A percentile compares a stretch with the other conserved stretches of the same genome.
Evolutionary conservation across 441 rosid genomes (phyloP).

Genomic region (Gossypium gossypioides): DNA sequence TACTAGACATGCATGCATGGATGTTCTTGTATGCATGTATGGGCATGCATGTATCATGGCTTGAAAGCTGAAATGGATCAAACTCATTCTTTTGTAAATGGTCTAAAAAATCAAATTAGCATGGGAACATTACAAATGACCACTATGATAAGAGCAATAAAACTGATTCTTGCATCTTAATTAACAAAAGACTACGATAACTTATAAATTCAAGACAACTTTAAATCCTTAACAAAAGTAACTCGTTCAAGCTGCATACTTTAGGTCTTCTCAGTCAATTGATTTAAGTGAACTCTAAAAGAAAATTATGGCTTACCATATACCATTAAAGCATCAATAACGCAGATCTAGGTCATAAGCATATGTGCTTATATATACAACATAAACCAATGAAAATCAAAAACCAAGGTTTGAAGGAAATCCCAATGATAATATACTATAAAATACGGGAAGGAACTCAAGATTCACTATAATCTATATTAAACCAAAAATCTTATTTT

Average conservation of each 20-base stretch:
- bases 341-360: not conserved
- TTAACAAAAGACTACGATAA: not conserved
- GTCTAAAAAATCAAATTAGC: not conserved
- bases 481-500: not conserved
- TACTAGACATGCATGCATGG: not conserved
- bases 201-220: not conserved
- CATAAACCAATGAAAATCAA: not conserved
- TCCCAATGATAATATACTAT: not conserved
- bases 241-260: not conserved
- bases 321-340: not conserved
- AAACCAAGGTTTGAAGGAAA: not conserved
- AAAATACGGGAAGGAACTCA: not conserved
- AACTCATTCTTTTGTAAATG: not conserved
- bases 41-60: not conserved
- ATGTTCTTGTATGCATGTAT: not conserved
- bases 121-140: not conserved
- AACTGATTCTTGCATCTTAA: not conserved
- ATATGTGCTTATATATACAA: not conserved
- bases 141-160: not conserved
- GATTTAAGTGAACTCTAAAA: not conserved
- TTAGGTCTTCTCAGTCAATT: not conserved
- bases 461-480: not conserved
- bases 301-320: not conserved
- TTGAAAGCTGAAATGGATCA: not conserved
- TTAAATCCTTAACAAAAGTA: not conserved